Conservation (phyloP, 108 stramenopile species). For the Nannochloropsis salina region DNA sequence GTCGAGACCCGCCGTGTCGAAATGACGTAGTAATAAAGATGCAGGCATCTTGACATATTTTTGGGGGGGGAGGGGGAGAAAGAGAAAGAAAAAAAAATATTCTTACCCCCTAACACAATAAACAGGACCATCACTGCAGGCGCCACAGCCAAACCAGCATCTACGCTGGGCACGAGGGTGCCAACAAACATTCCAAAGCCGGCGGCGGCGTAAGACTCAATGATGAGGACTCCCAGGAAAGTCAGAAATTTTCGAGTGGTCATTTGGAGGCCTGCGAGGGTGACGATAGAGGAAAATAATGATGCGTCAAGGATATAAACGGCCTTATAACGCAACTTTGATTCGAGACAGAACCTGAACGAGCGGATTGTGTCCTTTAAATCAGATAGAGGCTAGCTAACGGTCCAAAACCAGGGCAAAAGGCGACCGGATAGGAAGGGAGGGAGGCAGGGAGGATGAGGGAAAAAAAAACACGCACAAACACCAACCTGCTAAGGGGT, state of each 20-base stretch:
- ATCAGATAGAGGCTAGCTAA: not conserved
- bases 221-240: constrained; percentile 64
- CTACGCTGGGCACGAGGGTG: constrained; percentile 35
- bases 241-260: constrained; percentile 58
- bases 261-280: constrained; percentile 33
- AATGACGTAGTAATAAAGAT: not conserved
- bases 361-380: too few relatives aligned
- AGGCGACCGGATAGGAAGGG: not conserved
- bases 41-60: not conserved
- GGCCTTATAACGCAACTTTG: too few relatives aligned
- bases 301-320: too few relatives aligned
- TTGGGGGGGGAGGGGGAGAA: not conserved
- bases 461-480: not conserved
- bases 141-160: constrained; percentile 40
- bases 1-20: too few relatives aligned
- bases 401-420: not conserved
- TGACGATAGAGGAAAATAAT: too few relatives aligned
- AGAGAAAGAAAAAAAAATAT: not conserved
- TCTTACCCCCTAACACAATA: constrained; percentile 36
- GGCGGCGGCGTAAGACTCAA: constrained; percentile 40
- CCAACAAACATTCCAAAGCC: constrained; percentile 45
- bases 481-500: constrained; percentile 38
- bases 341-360: too few relatives aligned
- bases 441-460: not conserved
- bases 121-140: constrained; percentile 46